Evolutionary conservation across 345 rosid genomes (phyloP).

Genomic region (Geranium rotundifolium): DNA sequence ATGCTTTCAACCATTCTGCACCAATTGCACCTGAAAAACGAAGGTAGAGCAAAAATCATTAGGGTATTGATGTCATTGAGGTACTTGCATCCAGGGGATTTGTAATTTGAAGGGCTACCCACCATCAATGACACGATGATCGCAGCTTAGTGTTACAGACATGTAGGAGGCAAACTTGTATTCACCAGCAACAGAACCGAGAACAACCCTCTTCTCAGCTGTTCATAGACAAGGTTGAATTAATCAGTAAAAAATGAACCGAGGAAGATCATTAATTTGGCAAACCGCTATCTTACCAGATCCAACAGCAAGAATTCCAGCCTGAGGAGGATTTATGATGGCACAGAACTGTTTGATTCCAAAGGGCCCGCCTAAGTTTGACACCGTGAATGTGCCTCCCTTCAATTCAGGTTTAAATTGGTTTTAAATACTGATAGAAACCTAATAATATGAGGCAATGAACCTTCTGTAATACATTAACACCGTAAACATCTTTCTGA

Average conservation of each 20-base stretch:
- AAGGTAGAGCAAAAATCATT: slow-evolving; percentile 4
- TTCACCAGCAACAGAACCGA: slow-evolving; percentile 51
- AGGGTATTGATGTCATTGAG: background rate
- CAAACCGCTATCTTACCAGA: slow-evolving; percentile 41
- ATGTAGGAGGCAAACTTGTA: slow-evolving; percentile 68
- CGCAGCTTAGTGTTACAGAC: slow-evolving; percentile 87
- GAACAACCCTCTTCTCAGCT: slow-evolving; percentile 91
- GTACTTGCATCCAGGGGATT: background rate
- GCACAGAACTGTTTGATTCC: slow-evolving; percentile 94
- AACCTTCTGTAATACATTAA: background rate
- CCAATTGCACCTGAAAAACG: slow-evolving; percentile 62
- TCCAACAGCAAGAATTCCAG: slow-evolving; percentile 90
- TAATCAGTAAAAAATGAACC: background rate
- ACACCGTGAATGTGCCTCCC: slow-evolving; percentile 95
- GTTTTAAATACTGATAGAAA: background rate
- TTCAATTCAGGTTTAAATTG: slow-evolving; percentile 17
- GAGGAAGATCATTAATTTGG: background rate
- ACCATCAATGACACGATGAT: slow-evolving; percentile 98
- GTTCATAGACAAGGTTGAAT: slow-evolving; percentile 12
- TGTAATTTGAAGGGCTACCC: slow-evolving; percentile 4
- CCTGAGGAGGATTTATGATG: slow-evolving; percentile 88
- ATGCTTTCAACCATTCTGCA: slow-evolving; percentile 94
- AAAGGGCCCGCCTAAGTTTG: slow-evolving; percentile 98
- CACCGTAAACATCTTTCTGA: slow-evolving; percentile 7
- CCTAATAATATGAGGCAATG: background rate